Evolutionary conservation across 768 basidiomycete species (phyloP).

Genomic region (Lactarius sanguifluus): DNA sequence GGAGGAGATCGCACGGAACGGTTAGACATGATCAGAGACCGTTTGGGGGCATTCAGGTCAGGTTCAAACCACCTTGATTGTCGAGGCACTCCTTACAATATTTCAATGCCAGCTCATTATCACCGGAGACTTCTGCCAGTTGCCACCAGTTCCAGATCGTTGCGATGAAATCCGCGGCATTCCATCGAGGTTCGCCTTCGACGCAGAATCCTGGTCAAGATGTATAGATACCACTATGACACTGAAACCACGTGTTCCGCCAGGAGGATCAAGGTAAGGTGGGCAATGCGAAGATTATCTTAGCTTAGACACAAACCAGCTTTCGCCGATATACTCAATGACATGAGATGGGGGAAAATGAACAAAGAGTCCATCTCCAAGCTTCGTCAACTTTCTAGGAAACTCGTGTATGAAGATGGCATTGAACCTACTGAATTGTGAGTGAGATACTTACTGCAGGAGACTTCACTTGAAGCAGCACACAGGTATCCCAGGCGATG

Average conservation of each 20-base stretch:
- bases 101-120: constrained; percentile 58
- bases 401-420: constrained; percentile 63
- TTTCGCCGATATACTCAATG: constrained; percentile 86
- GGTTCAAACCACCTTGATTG: neutral
- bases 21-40: constrained; percentile 54
- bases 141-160: constrained; percentile 72
- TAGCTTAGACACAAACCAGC: constrained; percentile 17
- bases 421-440: constrained; percentile 84
- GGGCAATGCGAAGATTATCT: neutral
- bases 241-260: constrained; percentile 77
- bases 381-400: constrained; percentile 58
- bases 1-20: constrained; percentile 60
- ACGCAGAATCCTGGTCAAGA: constrained; percentile 65
- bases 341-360: constrained; percentile 76
- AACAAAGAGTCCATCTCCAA: constrained; percentile 42
- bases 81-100: constrained; percentile 18
- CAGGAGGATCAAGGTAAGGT: constrained; percentile 75
- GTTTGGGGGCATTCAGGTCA: constrained; percentile 86
- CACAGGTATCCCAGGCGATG: constrained; percentile 63
- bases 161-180: constrained; percentile 43
- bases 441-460: constrained; percentile 26
- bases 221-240: constrained; percentile 58
- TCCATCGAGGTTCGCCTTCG: constrained; percentile 69
- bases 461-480: neutral
- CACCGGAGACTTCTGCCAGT: constrained; percentile 89